Conservation (phyloP, 1,284 basidiomycete species). For the Vanrija sp. region DNA sequence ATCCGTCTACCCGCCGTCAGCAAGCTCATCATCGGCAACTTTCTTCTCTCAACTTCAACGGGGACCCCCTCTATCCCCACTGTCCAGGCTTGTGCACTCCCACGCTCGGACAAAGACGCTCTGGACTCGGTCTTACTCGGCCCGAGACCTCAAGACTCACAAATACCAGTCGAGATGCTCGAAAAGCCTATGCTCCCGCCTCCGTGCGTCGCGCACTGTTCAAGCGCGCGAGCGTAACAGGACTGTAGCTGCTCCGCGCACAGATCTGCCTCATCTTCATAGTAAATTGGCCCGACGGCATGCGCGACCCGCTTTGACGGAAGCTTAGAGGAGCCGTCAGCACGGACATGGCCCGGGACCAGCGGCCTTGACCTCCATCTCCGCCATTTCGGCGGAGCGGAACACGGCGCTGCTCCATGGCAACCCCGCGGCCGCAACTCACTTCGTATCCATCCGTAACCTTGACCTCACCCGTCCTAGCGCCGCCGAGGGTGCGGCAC, state of each 20-base stretch:
- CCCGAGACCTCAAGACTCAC: slow-evolving; percentile 26
- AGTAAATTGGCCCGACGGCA: slow-evolving; percentile 83
- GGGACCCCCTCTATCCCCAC: no score
- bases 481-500: slow-evolving; percentile 67
- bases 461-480: slow-evolving; percentile 66
- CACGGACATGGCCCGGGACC: background rate
- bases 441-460: slow-evolving; percentile 45
- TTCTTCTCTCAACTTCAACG: background rate
- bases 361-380: background rate
- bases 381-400: background rate
- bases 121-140: no score
- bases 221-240: slow-evolving; percentile 67
- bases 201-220: slow-evolving; percentile 60
- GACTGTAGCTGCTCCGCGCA: slow-evolving; percentile 61
- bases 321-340: slow-evolving; percentile 17
- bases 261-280: slow-evolving; percentile 46
- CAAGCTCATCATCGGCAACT: background rate
- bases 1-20: slow-evolving; percentile 37
- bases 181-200: slow-evolving; percentile 62
- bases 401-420: no score
- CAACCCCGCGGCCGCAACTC: slow-evolving; percentile 11
- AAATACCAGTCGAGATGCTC: slow-evolving; percentile 37
- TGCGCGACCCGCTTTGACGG: slow-evolving; percentile 74
- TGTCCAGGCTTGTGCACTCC: no score
- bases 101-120: no score